A percentile compares a stretch with the other conserved stretches of the same genome.
Conservation (phyloP, 2,329 filamentous ascomycete species). For the Penicillium sclerotigenum region DNA sequence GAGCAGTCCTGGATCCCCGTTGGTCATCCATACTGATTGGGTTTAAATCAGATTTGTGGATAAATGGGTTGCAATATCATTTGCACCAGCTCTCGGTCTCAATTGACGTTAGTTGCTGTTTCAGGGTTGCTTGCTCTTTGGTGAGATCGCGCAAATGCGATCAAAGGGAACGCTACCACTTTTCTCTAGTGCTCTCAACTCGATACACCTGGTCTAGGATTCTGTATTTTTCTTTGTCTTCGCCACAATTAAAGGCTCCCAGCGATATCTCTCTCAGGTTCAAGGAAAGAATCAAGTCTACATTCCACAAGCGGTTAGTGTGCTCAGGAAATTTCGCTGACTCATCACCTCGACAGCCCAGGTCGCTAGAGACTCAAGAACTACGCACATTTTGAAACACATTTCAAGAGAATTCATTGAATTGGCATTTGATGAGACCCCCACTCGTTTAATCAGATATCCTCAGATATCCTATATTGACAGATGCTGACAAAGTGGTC, state of each 20-base stretch:
- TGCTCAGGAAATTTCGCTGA: background rate
- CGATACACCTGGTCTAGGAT: background rate
- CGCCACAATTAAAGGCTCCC: background rate
- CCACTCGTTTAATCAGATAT: too few species aligned
- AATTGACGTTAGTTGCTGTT: background rate
- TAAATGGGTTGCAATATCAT: background rate
- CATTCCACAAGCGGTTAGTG: slow-evolving; percentile 12
- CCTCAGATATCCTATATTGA: too few species aligned
- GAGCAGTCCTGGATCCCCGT: slow-evolving; percentile 35
- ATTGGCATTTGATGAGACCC: background rate
- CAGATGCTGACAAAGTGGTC: background rate
- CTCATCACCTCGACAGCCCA: slow-evolving; percentile 3
- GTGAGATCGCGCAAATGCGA: background rate
- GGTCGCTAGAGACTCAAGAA: too few species aligned
- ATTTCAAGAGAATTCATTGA: background rate
- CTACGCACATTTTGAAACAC: background rate
- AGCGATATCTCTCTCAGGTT: background rate
- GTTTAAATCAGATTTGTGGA: background rate
- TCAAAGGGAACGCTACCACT: background rate
- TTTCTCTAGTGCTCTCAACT: background rate
- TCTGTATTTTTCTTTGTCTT: background rate
- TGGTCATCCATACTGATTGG: slow-evolving; percentile 21
- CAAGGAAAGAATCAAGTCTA: slow-evolving; percentile 10
- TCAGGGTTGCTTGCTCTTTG: background rate
- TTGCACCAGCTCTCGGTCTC: background rate